Evolutionary conservation across 2,329 filamentous ascomycete genomes (phyloP), one percentile per base, ranked within the genome.

Genomic region (Alternaria incomplexa): DNA sequence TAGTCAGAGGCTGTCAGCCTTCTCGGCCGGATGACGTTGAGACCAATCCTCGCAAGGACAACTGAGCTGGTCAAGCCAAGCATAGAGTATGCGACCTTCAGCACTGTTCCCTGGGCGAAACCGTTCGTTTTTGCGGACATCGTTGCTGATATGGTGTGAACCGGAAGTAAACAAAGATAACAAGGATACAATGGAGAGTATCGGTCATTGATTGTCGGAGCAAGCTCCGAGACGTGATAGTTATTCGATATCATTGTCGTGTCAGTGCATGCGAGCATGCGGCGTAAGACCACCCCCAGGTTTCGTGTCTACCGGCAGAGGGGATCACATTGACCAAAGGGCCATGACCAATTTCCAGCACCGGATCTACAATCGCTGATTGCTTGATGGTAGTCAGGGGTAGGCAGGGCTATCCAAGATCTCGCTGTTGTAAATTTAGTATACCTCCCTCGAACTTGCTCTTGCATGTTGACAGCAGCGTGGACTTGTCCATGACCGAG

Each of bases 51-150:
- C 20, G 57, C 57, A 40, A 68, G 56, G 15, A 68, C n/a, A 6
- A 67, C 57, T 13, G 56, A 56, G 52, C 56, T 66, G 3, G 66
- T 68, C 20, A 68, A 3, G 6, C 56, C 26, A 26, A 66, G 59
- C 62, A 65, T 67, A 4, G 57, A 63, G 55, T 67, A 66, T 4
- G 61, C 57, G 15, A 68, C 59, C 44, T 61, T 59, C 8, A 67
- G 64, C n/a, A 65, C 62, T 20, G 62, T 61, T 17, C 62, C 62
- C 40, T 65, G 64, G 7, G 57, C 56, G 36, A 68, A 63, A 11
- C 61, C 54, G 26, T 65, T 66, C n/a, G 59, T 64, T 36, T 45
- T 51, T 6, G 59, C 55, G 6, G 62, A 61, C 62, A 64, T 64
- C 20, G 23, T 54, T 12, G 47, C 9, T 28, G 20, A 12, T 15